phyloP scores from a whole-genome alignment of 768 basidiomycete genomes.

The Boletus sensibilis region DNA sequence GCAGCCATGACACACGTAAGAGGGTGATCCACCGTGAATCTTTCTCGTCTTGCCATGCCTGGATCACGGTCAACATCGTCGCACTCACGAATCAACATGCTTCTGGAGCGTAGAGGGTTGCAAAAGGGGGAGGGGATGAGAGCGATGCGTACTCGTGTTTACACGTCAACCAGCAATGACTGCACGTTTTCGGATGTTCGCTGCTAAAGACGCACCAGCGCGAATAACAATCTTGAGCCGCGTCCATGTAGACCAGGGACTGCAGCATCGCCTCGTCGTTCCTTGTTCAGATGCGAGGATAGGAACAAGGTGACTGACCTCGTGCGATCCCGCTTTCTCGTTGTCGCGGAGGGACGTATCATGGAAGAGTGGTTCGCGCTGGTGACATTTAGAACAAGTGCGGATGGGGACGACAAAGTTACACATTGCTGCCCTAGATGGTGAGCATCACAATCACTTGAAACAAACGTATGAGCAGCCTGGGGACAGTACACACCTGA shows the following conservation, averaged over 20 bases:
- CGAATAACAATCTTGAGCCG: conserved; percentile 33
- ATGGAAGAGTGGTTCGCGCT: conserved; percentile 27
- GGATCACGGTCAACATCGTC: neutral
- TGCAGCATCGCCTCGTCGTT: neutral
- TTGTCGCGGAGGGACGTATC: conserved; percentile 11
- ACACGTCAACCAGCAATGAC: conserved; percentile 30
- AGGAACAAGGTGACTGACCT: conserved; percentile 10
- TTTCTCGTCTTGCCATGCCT: conserved; percentile 31
- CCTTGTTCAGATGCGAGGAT: neutral
- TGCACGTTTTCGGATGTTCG: conserved; percentile 27
- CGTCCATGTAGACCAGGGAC: conserved; percentile 28
- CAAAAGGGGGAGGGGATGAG: neutral
- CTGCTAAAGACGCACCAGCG: conserved; percentile 31
- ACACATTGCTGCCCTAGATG: conserved; percentile 22
- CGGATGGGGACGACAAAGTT: conserved; percentile 32
- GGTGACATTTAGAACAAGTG: conserved; percentile 31
- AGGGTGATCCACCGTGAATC: conserved; percentile 32
- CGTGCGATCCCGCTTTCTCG: conserved; percentile 20
- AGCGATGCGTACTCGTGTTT: conserved; percentile 24
- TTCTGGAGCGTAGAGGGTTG: neutral
- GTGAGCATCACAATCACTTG: neutral
- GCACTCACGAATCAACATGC: neutral
- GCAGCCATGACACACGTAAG: conserved; percentile 30
- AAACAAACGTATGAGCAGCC: neutral
- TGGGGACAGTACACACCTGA: neutral